phyloP scores from a whole-genome alignment of 2,329 filamentous ascomycete species.

The Fusarium abutilonis region DNA sequence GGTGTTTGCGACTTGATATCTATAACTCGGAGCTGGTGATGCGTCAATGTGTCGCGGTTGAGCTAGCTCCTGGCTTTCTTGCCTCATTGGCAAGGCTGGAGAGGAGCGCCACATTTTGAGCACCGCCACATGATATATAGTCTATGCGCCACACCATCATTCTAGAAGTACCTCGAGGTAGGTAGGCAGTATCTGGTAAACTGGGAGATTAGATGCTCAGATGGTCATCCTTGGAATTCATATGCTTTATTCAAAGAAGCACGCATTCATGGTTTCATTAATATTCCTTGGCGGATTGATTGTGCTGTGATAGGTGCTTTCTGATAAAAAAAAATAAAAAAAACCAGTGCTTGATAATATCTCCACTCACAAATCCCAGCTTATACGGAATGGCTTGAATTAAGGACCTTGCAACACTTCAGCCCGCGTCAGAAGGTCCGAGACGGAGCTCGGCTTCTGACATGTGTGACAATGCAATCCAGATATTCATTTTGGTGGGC shows the following conservation, averaged over 20 bases:
- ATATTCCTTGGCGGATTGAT: too few species aligned
- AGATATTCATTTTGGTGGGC: conserved; percentile 2
- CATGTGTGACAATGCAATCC: conserved; percentile 7
- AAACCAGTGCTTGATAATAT: not conserved
- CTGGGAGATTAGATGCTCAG: not conserved
- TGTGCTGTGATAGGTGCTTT: too few species aligned
- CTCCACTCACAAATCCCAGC: not conserved
- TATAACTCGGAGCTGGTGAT: conserved; percentile 38
- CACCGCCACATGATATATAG: conserved; percentile 17
- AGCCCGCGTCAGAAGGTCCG: not conserved
- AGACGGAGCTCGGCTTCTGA: not conserved
- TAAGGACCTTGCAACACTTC: not conserved
- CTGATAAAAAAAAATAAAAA: too few species aligned
- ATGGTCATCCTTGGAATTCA: not conserved
- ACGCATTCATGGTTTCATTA: too few species aligned
- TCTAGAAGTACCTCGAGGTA: not conserved
- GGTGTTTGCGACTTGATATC: conserved; percentile 34
- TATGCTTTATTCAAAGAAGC: too few species aligned
- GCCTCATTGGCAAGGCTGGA: conserved; percentile 45
- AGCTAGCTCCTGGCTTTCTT: conserved; percentile 38
- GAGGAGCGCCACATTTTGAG: conserved; percentile 24
- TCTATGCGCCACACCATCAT: conserved; percentile 7
- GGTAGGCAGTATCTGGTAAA: not conserved
- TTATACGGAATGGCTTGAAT: conserved; percentile 5
- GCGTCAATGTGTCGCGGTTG: conserved; percentile 32